Evolutionary conservation across 441 rosid genomes (phyloP), one percentile per base, ranked within the genome.

Genomic region (Heliophila coronopifolia): DNA sequence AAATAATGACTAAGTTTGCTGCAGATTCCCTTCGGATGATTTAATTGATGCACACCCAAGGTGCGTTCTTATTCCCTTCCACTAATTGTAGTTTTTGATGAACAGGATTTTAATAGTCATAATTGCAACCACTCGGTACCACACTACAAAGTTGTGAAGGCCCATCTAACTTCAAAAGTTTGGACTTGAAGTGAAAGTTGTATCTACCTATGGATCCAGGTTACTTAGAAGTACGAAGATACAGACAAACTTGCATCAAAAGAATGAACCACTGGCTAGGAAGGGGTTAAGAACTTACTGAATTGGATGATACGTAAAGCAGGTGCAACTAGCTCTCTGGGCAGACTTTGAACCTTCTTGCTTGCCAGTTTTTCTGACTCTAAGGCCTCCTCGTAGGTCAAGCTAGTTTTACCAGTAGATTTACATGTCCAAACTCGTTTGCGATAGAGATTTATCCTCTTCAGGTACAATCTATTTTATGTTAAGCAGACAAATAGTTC

Each of bases 311-410:
- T 70, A 16, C 9, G 73, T 61, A 93, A 60, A 25, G 86, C 94
- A 62, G 82, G 86, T 27, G 68, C 72, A 56, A 76, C 78, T 55
- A 89, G 76, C 70, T 84, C 93, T 50, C 75, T 52, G 11, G 96
- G 83, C 39, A 93, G 70, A 50, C 73, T 79, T 69, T 86, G 91
- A 70, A 86, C 90, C 73, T 75, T 93, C 73, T 77, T 73, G 47
- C 59, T 42, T 5, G 88, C 92, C 28, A 37, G 58, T 64, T 74
- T 86, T 72, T 93, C 99, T 16, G 86, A 86, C 15, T 86, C 84
- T 76, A 89, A 69, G 50, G 99, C 97, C 81, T 86, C 97, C 70
- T 93, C 96, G 46, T 73, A 93, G 37, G 96, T 93, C 81, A 93
- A 59, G 73, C 86, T 75, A 48, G 77, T 53, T 75, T 86, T 93